These are phyloP conservation scores for Claviceps sorghi DNA, from an alignment of 2,329 filamentous ascomycete species.

Conservation along the genomic window DNA sequence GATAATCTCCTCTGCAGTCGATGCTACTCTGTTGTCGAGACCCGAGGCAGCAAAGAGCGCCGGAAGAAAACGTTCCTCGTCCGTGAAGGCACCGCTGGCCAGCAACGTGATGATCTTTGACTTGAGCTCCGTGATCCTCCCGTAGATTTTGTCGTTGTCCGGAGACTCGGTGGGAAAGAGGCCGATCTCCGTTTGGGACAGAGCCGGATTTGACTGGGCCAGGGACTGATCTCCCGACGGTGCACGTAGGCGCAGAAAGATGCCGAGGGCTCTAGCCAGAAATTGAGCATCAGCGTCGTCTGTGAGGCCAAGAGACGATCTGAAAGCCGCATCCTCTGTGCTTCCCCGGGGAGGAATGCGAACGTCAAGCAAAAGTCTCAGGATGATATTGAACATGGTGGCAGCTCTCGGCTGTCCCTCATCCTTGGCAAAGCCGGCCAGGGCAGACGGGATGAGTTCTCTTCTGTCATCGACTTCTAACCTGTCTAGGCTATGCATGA, in stretches of 20 bases:
- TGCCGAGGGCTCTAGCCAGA: slow-evolving; percentile 60
- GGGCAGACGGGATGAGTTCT: slow-evolving; percentile 48
- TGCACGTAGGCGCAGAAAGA: slow-evolving; percentile 42
- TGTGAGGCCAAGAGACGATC: slow-evolving; percentile 50
- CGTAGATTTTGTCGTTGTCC: slow-evolving; percentile 46
- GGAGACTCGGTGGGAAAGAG: slow-evolving; percentile 24
- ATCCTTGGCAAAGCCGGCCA: slow-evolving; percentile 19
- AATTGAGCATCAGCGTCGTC: slow-evolving; percentile 56
- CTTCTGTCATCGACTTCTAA: slow-evolving; percentile 46
- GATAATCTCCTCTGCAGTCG: slow-evolving; percentile 77
- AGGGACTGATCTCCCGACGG: slow-evolving; percentile 19
- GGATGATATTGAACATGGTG: slow-evolving; percentile 66
- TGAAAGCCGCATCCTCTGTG: slow-evolving; percentile 59
- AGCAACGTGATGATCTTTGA: slow-evolving; percentile 53
- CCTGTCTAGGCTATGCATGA: slow-evolving; percentile 59
- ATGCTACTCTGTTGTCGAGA: slow-evolving; percentile 63
- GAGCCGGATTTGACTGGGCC: slow-evolving; percentile 18
- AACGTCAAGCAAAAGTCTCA: slow-evolving; percentile 59
- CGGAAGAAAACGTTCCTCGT: slow-evolving; percentile 70
- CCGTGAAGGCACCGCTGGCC: slow-evolving; percentile 71
- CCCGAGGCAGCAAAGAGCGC: slow-evolving; percentile 74
- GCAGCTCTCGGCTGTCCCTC: slow-evolving; percentile 22
- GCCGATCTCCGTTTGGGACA: slow-evolving; percentile 16
- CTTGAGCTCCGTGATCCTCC: slow-evolving; percentile 32
- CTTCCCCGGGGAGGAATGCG: slow-evolving; percentile 62